Evolutionary conservation across 257 asterid species (phyloP).

Genomic region (Coffea eugenioides): DNA sequence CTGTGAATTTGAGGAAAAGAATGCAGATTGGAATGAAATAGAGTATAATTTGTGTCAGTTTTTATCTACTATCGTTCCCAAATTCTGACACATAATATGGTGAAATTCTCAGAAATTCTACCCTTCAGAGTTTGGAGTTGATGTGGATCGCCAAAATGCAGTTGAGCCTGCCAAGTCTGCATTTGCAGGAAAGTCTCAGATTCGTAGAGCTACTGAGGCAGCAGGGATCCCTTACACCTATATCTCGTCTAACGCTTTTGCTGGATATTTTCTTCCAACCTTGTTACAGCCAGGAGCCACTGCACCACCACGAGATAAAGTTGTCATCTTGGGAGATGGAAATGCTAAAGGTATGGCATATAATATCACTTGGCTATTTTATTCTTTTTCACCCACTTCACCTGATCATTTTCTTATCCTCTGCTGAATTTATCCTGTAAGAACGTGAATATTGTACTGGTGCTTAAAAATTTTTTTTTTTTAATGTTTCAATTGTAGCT

Average conservation of each 20-base stretch:
- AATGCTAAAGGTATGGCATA: slow-evolving; percentile 48
- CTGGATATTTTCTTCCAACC: slow-evolving; percentile 54
- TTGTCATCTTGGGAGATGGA: slow-evolving; percentile 64
- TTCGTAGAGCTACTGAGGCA: slow-evolving; percentile 59
- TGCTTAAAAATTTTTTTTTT: too few species aligned
- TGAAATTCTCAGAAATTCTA: slow-evolving; percentile 51
- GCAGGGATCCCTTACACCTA: slow-evolving; percentile 61
- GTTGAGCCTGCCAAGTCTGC: slow-evolving; percentile 56
- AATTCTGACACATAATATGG: neutral
- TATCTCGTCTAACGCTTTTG: slow-evolving; percentile 46
- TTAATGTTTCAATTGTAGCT: slow-evolving; percentile 30
- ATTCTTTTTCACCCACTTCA: neutral
- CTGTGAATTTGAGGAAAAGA: too few species aligned
- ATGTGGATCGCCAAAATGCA: slow-evolving; percentile 53
- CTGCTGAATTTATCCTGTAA: neutral
- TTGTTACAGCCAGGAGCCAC: slow-evolving; percentile 45
- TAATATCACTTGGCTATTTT: neutral
- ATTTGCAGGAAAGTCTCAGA: slow-evolving; percentile 34
- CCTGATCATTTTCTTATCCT: neutral
- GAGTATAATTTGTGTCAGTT: neutral
- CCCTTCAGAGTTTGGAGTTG: slow-evolving; percentile 81
- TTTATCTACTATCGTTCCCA: neutral
- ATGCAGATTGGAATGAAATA: neutral
- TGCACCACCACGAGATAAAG: slow-evolving; percentile 42
- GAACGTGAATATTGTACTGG: neutral